phyloP scores from a whole-genome alignment of 768 basidiomycete genomes.

The Trichaptum fuscoviolaceum region DNA sequence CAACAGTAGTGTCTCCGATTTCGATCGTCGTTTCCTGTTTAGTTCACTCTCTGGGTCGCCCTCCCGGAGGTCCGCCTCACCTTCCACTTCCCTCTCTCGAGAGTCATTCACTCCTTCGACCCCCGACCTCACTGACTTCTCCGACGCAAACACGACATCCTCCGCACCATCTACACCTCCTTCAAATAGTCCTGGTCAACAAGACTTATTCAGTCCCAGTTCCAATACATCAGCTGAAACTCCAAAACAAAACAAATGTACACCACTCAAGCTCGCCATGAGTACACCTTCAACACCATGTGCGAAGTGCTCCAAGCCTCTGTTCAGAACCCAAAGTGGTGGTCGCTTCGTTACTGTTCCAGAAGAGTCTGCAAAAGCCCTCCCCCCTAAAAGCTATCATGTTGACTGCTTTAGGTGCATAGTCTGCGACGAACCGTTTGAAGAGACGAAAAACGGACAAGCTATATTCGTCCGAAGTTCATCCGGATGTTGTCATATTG shows the following conservation, averaged over 20 bases:
- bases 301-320: conserved; percentile 49
- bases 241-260: conserved; percentile 18
- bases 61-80: background rate
- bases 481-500: conserved; percentile 63
- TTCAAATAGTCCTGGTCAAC: conserved; percentile 25
- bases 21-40: conserved; percentile 1
- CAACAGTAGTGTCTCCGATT: background rate
- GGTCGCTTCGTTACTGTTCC: conserved; percentile 73
- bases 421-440: conserved; percentile 59
- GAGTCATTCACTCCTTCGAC: conserved; percentile 38
- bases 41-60: background rate
- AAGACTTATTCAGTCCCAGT: background rate
- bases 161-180: conserved; percentile 51
- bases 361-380: conserved; percentile 33
- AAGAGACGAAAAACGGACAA: conserved; percentile 53
- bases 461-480: conserved; percentile 67
- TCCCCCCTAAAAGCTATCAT: conserved; percentile 60
- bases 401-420: conserved; percentile 70
- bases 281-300: conserved; percentile 43
- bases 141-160: conserved; percentile 52
- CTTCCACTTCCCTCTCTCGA: background rate
- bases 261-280: conserved; percentile 21
- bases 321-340: conserved; percentile 53
- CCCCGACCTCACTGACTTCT: conserved; percentile 59
- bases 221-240: conserved; percentile 15